These are phyloP conservation scores for Rubroshorea leprosula DNA, from an alignment of 345 rosid species.

Conservation along the genomic window DNA sequence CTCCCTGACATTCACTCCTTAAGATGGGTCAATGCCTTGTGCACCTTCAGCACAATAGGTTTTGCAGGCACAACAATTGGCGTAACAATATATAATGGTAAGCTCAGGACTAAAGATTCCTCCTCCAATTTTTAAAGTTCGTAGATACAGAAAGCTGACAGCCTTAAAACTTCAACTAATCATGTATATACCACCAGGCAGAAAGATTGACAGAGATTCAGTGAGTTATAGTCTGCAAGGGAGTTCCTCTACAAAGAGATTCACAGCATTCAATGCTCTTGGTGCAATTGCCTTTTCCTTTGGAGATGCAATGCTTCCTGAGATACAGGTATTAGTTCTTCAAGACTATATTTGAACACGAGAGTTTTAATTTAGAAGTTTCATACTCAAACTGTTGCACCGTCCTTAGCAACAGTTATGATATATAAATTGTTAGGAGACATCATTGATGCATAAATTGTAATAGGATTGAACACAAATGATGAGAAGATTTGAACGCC, in stretches of 20 bases:
- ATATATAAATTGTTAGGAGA: too few species aligned
- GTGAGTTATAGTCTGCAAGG: slow-evolving; percentile 37
- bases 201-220: slow-evolving; percentile 27
- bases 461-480: too few species aligned
- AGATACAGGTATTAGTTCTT: slow-evolving; percentile 36
- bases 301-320: slow-evolving; percentile 61
- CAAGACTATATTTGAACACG: too few species aligned
- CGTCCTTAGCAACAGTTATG: too few species aligned
- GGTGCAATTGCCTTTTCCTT: slow-evolving; percentile 53
- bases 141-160: too few species aligned
- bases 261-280: slow-evolving; percentile 48
- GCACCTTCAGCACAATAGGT: slow-evolving; percentile 42
- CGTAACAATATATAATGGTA: slow-evolving; percentile 39
- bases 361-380: too few species aligned
- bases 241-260: slow-evolving; percentile 33
- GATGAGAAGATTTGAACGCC: too few species aligned
- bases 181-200: slow-evolving; percentile 38
- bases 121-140: background rate
- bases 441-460: too few species aligned
- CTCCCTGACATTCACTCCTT: slow-evolving; percentile 46
- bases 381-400: too few species aligned
- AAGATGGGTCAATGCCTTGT: slow-evolving; percentile 44
- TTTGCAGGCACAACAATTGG: slow-evolving; percentile 49
- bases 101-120: background rate
- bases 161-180: too few species aligned